phyloP scores from a whole-genome alignment of 441 rosid species.

The Croton setiger region DNA sequence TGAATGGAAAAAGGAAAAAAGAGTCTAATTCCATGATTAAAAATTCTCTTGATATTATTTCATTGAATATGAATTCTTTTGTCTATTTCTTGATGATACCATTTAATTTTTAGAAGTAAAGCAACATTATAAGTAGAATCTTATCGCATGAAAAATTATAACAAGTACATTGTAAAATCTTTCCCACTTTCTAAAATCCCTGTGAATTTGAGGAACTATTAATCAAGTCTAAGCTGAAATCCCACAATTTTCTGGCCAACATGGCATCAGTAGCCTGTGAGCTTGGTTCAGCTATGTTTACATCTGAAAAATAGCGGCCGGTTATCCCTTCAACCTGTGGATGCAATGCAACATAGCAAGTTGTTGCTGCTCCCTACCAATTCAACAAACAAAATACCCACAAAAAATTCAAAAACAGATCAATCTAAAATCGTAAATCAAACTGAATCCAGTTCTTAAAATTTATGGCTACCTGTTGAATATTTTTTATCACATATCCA shows the following conservation, averaged over 20 bases:
- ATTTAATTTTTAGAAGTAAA: not conserved
- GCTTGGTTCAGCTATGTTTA: constrained; percentile 33
- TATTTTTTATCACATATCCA: constrained; percentile 45
- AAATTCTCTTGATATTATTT: not conserved
- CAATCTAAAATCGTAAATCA: too few species aligned
- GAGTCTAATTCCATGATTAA: constrained; percentile 20
- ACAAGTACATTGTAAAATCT: not conserved
- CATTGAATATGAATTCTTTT: too few species aligned
- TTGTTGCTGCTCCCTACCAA: constrained; percentile 48
- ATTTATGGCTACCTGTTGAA: constrained; percentile 43
- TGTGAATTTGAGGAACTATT: not conserved
- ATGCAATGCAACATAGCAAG: constrained; percentile 50
- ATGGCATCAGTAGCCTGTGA: constrained; percentile 30
- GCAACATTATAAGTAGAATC: not conserved
- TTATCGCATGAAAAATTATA: not conserved
- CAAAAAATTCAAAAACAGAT: not conserved
- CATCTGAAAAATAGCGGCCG: constrained; percentile 37
- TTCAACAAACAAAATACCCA: not conserved
- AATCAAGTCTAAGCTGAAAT: constrained; percentile 35
- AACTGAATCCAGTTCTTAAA: too few species aligned
- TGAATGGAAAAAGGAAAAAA: constrained; percentile 18
- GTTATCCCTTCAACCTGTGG: constrained; percentile 40
- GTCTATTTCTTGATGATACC: not conserved
- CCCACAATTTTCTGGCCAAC: constrained; percentile 40
- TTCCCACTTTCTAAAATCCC: too few species aligned